Evolutionary conservation across 2,329 filamentous ascomycete genomes (phyloP).

Genomic region (Fusarium tuaranense): DNA sequence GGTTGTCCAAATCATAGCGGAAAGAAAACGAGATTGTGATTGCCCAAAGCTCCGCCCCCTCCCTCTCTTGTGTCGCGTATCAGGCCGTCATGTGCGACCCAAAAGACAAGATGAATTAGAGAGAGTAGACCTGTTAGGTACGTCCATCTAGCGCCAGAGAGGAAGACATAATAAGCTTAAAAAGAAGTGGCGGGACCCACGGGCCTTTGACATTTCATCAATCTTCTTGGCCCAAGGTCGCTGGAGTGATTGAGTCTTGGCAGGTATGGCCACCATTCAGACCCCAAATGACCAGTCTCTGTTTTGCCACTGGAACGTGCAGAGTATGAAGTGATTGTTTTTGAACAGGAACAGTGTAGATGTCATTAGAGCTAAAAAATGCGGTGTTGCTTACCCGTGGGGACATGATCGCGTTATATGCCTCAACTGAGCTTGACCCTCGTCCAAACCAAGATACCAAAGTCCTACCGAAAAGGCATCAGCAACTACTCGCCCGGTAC

Average conservation of each 20-base stretch:
- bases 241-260: not conserved
- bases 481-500: not conserved
- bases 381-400: not conserved
- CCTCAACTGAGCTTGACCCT: not conserved
- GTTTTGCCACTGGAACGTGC: not conserved
- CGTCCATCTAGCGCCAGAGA: not conserved
- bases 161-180: conserved; percentile 10
- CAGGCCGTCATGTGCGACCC: not conserved
- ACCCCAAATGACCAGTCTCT: not conserved
- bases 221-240: not conserved
- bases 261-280: not conserved
- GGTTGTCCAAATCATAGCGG: not conserved
- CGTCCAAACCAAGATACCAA: no score
- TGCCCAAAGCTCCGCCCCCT: not conserved
- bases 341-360: not conserved
- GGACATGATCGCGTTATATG: not conserved
- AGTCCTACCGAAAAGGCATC: not conserved
- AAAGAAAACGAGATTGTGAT: not conserved
- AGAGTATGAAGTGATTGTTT: not conserved
- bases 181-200: conserved; percentile 3
- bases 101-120: not conserved
- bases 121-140: not conserved
- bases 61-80: not conserved
- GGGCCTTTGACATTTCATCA: not conserved
- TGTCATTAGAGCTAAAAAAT: not conserved